Base-by-base conservation (phyloP, 345 rosid genomes). In the Eutrema yunnanense region DNA sequence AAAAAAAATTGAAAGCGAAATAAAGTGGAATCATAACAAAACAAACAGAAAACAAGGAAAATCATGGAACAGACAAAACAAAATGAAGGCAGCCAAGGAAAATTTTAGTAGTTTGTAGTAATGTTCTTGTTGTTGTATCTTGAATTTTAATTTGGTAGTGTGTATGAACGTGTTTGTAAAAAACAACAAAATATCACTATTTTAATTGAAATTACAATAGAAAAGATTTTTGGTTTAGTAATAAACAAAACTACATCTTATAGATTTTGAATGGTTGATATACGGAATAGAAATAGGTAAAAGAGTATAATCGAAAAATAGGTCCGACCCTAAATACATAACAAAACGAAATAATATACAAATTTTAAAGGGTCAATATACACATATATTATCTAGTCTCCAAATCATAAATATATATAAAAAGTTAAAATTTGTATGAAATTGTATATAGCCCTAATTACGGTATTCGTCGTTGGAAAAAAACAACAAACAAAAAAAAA, bases 11-110 rank as follows among this genome's bases (percentile, higher is more conserved):
- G 14, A 26, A 58, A 77, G 9, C 2, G 44, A 77, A 77, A 77
- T 66, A 77, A 65, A 76, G 75, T 76, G 6, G 60, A 62, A 4
- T 38, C 41, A 76, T 69, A 76, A 63, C 71, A 57, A 56, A 76
- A 64, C 80, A 76, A 76, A 49, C 43, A 70, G 75, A 64, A 47
- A 61, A 62, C 29, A 3, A 12, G 16, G 16, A 42, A 76, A 62
- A 68, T 36, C 6, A 32, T 51, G 40, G 40, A 69, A 55, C 46
- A 63, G 42, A 69, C n/a, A 63, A 62, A 76, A 62, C 69, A 62
- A 74, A 58, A 11, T 34, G 73, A 60, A 75, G 69, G 42, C 69
- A 75, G 63, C 73, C 78, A 75, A 43, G 58, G 26, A 22, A 22
- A 22, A 0, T 22, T 22, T 22, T 64, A 47, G 8, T 43, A 57